phyloP scores from a whole-genome alignment of 257 asterid genomes.

The Agastache rugosa region DNA sequence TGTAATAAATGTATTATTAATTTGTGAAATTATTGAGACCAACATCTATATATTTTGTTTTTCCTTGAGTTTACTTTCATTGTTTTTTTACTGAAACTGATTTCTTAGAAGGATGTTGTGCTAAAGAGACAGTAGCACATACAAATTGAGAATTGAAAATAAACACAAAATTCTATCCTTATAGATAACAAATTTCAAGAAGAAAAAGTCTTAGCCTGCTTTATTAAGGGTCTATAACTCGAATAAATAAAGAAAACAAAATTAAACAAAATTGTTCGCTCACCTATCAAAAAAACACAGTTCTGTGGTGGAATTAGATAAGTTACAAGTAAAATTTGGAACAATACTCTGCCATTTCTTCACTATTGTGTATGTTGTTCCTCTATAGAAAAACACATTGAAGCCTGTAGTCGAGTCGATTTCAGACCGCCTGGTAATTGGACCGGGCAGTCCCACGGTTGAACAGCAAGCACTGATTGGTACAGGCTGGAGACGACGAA shows the following conservation, averaged over 20 bases:
- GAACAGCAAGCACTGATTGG: conserved; percentile 7
- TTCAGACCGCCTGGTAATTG: conserved; percentile 12
- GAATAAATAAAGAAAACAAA: conserved; percentile 45
- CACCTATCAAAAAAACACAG: conserved; percentile 38
- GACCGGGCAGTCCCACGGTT: neutral
- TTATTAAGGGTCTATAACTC: conserved; percentile 48
- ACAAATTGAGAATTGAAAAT: neutral
- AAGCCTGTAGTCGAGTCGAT: conserved; percentile 44
- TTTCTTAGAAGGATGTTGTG: too few relatives aligned
- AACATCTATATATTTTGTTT: too few relatives aligned
- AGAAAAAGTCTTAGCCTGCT: conserved; percentile 28
- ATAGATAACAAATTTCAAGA: neutral
- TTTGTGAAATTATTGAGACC: too few relatives aligned
- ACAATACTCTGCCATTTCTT: conserved; percentile 31
- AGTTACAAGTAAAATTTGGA: conserved; percentile 38
- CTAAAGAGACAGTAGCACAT: too few relatives aligned
- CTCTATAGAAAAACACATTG: conserved; percentile 36
- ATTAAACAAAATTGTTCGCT: conserved; percentile 59
- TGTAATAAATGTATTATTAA: too few relatives aligned
- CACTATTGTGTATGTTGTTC: conserved; percentile 26
- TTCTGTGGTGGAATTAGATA: conserved; percentile 38
- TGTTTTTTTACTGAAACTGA: too few relatives aligned
- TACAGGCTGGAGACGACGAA: conserved; percentile 46
- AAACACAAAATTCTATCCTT: conserved; percentile 18
- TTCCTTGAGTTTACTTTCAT: too few relatives aligned